phyloP scores from a whole-genome alignment of 768 basidiomycete species.

The Tubosaeta sp. region DNA sequence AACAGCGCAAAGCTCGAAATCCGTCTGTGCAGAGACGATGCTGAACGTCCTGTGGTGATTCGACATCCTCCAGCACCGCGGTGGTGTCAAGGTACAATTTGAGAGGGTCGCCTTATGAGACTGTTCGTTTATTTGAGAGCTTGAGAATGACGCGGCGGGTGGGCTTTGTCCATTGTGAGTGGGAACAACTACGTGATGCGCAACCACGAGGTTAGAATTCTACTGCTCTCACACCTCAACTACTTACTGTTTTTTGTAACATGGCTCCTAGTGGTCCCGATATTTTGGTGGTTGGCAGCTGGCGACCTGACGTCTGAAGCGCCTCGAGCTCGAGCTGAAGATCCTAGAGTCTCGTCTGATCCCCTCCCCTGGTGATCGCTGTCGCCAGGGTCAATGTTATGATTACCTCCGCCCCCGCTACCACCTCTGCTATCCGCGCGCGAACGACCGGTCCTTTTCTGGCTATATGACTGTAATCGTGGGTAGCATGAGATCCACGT shows the following conservation, averaged over 20 bases:
- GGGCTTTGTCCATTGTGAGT: conserved; percentile 17
- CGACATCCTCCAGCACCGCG: conserved; percentile 17
- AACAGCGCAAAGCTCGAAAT: conserved; percentile 48
- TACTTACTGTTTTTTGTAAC: conserved; percentile 28
- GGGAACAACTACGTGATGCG: conserved; percentile 19
- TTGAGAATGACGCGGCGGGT: conserved; percentile 7
- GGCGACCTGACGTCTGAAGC: conserved; percentile 59
- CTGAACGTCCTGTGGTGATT: conserved; percentile 36
- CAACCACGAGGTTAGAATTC: conserved; percentile 23
- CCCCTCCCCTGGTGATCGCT: conserved; percentile 34
- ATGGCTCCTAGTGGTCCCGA: conserved; percentile 17
- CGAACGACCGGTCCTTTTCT: conserved; percentile 58
- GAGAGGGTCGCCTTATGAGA: conserved; percentile 26
- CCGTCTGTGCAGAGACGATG: conserved; percentile 44
- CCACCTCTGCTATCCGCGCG: conserved; percentile 45
- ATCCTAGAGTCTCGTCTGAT: conserved; percentile 31
- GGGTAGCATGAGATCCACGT: conserved; percentile 12
- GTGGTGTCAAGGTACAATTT: conserved; percentile 20
- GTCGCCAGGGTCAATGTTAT: conserved; percentile 32
- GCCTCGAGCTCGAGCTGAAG: conserved; percentile 50
- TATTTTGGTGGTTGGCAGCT: conserved; percentile 27
- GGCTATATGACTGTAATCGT: conserved; percentile 62
- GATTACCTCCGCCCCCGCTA: conserved; percentile 37
- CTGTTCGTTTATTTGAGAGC: conserved; percentile 11
- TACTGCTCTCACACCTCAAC: conserved; percentile 16